A percentile compares a stretch with the other conserved stretches of the same genome.
Evolutionary conservation across 2,329 filamentous ascomycete species (phyloP).

Genomic region (Rhytidhysteron rufulum): DNA sequence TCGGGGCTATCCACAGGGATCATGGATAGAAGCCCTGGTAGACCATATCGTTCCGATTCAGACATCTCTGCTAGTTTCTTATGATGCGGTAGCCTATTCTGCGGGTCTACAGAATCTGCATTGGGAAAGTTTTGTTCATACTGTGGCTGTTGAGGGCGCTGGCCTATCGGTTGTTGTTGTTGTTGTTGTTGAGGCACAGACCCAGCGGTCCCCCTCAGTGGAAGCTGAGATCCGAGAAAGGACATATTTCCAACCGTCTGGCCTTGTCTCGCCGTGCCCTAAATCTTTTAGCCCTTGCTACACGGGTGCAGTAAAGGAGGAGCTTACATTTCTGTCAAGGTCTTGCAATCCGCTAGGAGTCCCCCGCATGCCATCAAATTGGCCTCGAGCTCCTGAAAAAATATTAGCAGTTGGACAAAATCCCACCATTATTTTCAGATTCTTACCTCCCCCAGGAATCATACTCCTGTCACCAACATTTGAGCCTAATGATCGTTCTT

Average conservation of each 20-base stretch:
- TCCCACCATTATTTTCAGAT: background rate
- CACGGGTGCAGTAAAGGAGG: background rate
- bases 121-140: slow-evolving; percentile 28
- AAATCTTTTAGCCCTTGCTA: background rate
- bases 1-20: slow-evolving; percentile 53
- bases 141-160: slow-evolving; percentile 26
- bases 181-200: slow-evolving; percentile 19
- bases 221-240: slow-evolving; percentile 26
- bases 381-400: slow-evolving; percentile 22
- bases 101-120: slow-evolving; percentile 25
- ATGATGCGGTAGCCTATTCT: slow-evolving; percentile 31
- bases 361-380: slow-evolving; percentile 28
- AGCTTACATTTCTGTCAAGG: slow-evolving; percentile 25
- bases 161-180: slow-evolving; percentile 17
- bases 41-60: slow-evolving; percentile 57
- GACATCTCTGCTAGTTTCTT: slow-evolving; percentile 55
- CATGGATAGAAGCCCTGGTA: slow-evolving; percentile 57
- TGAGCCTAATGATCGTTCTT: slow-evolving; percentile 28
- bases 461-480: slow-evolving; percentile 27
- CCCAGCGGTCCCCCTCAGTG: slow-evolving; percentile 13
- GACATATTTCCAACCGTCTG: slow-evolving; percentile 26
- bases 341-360: slow-evolving; percentile 32
- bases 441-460: slow-evolving; percentile 17
- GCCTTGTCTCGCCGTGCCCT: slow-evolving; percentile 23
- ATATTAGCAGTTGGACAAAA: slow-evolving; percentile 7